These are phyloP conservation scores for Laguncularia racemosa DNA, from an alignment of 345 rosid genomes.

Conservation along the genomic window DNA sequence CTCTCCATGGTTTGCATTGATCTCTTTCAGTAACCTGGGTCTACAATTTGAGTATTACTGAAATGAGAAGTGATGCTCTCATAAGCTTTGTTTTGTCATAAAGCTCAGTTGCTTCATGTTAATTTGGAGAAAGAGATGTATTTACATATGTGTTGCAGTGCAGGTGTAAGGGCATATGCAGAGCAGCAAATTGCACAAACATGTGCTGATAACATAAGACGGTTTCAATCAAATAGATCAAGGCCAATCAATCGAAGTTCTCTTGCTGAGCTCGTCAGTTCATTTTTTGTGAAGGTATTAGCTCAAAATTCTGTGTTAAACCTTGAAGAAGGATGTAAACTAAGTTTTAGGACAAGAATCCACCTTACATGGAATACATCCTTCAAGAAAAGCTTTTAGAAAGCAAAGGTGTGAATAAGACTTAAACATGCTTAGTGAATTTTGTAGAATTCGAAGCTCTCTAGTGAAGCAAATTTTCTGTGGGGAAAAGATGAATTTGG, in stretches of 20 bases:
- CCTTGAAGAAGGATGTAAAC: background rate
- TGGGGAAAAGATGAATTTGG: no score
- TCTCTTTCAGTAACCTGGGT: no score
- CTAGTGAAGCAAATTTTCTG: no score
- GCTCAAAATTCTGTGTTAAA: background rate
- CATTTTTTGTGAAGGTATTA: constrained; percentile 72
- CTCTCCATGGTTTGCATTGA: no score
- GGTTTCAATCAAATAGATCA: constrained; percentile 35
- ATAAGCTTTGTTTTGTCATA: background rate
- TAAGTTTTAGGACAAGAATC: no score
- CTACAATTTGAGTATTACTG: no score
- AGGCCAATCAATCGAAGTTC: constrained; percentile 48
- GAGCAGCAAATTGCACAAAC: constrained; percentile 49
- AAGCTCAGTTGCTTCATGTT: background rate
- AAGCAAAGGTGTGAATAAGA: no score
- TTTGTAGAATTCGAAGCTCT: no score
- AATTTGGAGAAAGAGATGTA: background rate
- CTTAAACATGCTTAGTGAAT: no score
- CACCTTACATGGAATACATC: no score
- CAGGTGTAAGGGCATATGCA: constrained; percentile 60
- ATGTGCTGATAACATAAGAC: constrained; percentile 43
- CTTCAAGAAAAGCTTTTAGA: no score
- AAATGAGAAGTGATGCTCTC: background rate
- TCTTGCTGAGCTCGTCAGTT: constrained; percentile 61
- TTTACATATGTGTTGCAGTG: constrained; percentile 15